Conservation (phyloP, 768 basidiomycete species). For the Symmetrospora coprosmae region DNA sequence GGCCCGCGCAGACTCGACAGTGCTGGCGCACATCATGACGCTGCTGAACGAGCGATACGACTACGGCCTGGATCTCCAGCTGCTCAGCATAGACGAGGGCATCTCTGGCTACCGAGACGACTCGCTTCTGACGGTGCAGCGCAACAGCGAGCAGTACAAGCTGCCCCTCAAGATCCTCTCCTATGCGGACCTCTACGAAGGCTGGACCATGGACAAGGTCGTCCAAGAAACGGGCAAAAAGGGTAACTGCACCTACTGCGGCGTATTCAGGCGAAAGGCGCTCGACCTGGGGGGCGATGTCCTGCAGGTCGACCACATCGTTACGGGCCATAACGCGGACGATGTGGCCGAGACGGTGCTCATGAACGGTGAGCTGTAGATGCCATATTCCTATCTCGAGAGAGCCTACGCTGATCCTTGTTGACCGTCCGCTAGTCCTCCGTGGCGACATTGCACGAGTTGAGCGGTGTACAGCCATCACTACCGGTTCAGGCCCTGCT, state of each 20-base stretch:
- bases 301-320: constrained; percentile 85
- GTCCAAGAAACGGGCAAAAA: constrained; percentile 88
- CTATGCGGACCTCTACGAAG: constrained; percentile 78
- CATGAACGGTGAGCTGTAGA: constrained; percentile 71
- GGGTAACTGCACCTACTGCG: constrained; percentile 98
- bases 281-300: constrained; percentile 83
- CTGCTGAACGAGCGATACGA: constrained; percentile 81
- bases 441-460: constrained; percentile 90
- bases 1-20: constrained; percentile 66
- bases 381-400: not conserved
- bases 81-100: constrained; percentile 95
- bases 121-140: constrained; percentile 83
- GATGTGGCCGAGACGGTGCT: constrained; percentile 97
- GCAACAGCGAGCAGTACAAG: constrained; percentile 86
- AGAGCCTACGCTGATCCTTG: not conserved
- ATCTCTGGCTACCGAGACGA: constrained; percentile 97
- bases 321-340: constrained; percentile 97
- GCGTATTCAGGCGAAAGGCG: constrained; percentile 90
- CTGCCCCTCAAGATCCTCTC: constrained; percentile 92
- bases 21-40: constrained; percentile 93
- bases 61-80: constrained; percentile 76
- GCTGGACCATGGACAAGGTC: constrained; percentile 98
- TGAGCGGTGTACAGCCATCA: constrained; percentile 83
- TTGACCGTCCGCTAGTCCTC: constrained; percentile 54
- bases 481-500: constrained; percentile 76